A percentile compares a stretch with the other conserved stretches of the same genome.
Evolutionary conservation across 192 early-diverging fungal genomes (phyloP).

Genomic region (Chytriomyces hyalinus): DNA sequence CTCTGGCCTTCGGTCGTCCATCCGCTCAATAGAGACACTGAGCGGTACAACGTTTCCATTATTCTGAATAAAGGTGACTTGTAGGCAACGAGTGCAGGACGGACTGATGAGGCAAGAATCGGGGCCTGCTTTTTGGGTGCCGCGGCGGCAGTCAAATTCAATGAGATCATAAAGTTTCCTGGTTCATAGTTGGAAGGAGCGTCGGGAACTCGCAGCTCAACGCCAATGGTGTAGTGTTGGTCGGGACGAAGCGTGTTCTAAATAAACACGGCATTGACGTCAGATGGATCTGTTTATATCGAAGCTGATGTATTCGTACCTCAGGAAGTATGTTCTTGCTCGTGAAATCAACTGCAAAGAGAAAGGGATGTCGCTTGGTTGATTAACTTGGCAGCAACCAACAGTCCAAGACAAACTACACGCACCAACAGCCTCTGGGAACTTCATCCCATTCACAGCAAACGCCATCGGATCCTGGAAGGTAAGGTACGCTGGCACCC

Average conservation of each 20-base stretch:
- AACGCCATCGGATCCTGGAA: slow-evolving; percentile 37
- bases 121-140: slow-evolving; percentile 10
- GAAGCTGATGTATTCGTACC: neutral
- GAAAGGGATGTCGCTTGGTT: neutral
- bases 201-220: slow-evolving; percentile 66
- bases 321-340: slow-evolving; percentile 16
- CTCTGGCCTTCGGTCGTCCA: slow-evolving; percentile 49
- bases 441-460: neutral
- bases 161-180: slow-evolving; percentile 72
- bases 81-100: slow-evolving; percentile 43
- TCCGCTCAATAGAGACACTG: slow-evolving; percentile 58
- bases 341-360: slow-evolving; percentile 15
- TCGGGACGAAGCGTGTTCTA: slow-evolving; percentile 37
- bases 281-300: neutral
- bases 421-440: slow-evolving; percentile 19
- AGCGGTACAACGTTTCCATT: slow-evolving; percentile 38
- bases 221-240: slow-evolving; percentile 65
- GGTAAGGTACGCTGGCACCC: slow-evolving; percentile 62
- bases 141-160: slow-evolving; percentile 53
- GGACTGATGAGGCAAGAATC: slow-evolving; percentile 26
- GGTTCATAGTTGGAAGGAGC: slow-evolving; percentile 59
- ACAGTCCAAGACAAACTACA: neutral
- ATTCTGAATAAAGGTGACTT: slow-evolving; percentile 44
- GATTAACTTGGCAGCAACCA: neutral
- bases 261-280: neutral